These are phyloP conservation scores for Thinopyrum elongatum DNA, from an alignment of 176 grass and related monocot genomes.

Conservation along the genomic window DNA sequence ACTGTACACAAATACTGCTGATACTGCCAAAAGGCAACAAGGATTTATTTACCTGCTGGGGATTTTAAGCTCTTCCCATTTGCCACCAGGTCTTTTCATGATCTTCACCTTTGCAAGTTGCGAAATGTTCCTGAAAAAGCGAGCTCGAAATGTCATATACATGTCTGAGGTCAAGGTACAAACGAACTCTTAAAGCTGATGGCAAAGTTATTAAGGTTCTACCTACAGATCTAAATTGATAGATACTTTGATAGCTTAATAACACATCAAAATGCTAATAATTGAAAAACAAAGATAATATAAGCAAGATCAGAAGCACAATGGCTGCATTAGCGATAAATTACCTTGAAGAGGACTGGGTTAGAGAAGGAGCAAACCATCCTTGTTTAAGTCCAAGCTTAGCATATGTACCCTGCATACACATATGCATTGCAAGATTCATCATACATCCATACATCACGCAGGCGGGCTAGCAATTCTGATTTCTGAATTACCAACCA, in stretches of 20 bases:
- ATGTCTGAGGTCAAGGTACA: constrained; percentile 5
- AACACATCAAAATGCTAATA: neutral
- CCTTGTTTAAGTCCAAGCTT: constrained; percentile 85
- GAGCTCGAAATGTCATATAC: neutral
- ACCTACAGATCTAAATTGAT: neutral
- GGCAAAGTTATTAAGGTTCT: neutral
- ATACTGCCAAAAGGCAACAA: neutral
- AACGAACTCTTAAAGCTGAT: neutral
- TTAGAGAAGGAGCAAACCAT: constrained; percentile 71
- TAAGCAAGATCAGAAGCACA: neutral
- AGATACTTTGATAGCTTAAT: neutral
- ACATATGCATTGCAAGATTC: constrained; percentile 16
- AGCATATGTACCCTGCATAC: constrained; percentile 73
- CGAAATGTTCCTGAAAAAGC: constrained; percentile 78
- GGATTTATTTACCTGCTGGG: constrained; percentile 53
- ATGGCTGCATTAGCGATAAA: neutral
- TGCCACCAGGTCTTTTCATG: constrained; percentile 59
- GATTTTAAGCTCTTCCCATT: constrained; percentile 81
- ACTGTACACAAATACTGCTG: neutral
- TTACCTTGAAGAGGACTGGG: constrained; percentile 79
- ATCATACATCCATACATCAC: neutral
- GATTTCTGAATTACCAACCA: neutral
- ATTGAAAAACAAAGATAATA: neutral
- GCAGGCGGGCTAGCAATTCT: neutral
- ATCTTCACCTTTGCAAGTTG: constrained; percentile 93